Evolutionary conservation across 2,329 filamentous ascomycete species (phyloP).

Genomic region (Trichoderma simmonsii): DNA sequence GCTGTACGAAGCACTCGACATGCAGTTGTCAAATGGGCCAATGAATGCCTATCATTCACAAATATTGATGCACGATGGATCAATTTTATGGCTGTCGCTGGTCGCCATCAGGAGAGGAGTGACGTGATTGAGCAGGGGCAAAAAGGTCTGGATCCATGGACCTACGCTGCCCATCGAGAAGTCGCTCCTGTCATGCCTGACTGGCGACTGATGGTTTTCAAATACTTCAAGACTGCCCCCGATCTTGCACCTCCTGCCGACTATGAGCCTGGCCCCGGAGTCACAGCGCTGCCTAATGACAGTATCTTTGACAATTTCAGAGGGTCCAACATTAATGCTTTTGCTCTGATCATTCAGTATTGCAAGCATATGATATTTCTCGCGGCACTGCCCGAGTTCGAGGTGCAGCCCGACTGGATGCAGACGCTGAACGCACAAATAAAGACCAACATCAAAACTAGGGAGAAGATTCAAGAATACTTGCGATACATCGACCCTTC

Average conservation of each 20-base stretch:
- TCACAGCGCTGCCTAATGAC: slow-evolving; percentile 10
- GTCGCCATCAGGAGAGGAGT: slow-evolving; percentile 63
- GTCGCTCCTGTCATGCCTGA: slow-evolving; percentile 43
- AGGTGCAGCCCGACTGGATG: slow-evolving; percentile 80
- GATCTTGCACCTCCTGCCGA: slow-evolving; percentile 29
- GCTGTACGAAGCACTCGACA: slow-evolving; percentile 73
- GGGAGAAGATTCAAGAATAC: slow-evolving; percentile 56
- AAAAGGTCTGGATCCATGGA: slow-evolving; percentile 75
- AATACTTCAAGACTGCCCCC: slow-evolving; percentile 47
- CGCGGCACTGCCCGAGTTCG: slow-evolving; percentile 45
- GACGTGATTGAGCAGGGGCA: slow-evolving; percentile 88
- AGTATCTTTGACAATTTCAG: slow-evolving; percentile 45
- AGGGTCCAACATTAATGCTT: slow-evolving; percentile 50
- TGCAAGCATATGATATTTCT: slow-evolving; percentile 55
- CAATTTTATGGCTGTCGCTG: slow-evolving; percentile 75
- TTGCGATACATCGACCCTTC: slow-evolving; percentile 41
- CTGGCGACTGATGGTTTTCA: slow-evolving; percentile 49
- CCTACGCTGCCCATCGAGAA: slow-evolving; percentile 45
- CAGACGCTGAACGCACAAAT: slow-evolving; percentile 71
- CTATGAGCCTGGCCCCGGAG: slow-evolving; percentile 16
- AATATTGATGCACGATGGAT: slow-evolving; percentile 84
- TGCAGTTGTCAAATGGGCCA: slow-evolving; percentile 83
- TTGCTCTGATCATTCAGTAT: slow-evolving; percentile 68
- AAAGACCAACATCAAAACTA: slow-evolving; percentile 64
- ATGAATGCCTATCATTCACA: slow-evolving; percentile 76